Conservation (phyloP, 2,329 filamentous ascomycete genomes). For the Colletotrichum higginsianum region DNA sequence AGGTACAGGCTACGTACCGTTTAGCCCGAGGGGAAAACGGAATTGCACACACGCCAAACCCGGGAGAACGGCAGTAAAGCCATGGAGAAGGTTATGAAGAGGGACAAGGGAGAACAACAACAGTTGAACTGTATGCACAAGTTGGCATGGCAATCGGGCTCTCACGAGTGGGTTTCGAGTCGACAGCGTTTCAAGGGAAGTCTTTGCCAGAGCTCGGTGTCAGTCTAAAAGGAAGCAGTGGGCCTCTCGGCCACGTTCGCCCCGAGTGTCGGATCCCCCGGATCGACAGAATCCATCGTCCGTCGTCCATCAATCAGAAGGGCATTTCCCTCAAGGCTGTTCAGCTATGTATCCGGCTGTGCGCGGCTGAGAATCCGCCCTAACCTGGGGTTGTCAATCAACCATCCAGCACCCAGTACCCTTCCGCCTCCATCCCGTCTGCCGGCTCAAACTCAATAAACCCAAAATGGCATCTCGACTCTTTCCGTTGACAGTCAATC, state of each 20-base stretch:
- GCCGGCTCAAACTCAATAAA: conserved; percentile 10
- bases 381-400: not conserved
- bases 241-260: not conserved
- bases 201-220: not conserved
- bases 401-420: not conserved
- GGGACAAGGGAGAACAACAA: not conserved
- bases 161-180: not conserved
- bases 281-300: conserved; percentile 7
- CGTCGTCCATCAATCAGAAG: too few relatives aligned
- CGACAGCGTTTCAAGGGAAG: not conserved
- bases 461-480: not conserved
- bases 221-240: not conserved
- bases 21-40: not conserved
- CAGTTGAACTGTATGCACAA: not conserved
- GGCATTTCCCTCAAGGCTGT: not conserved
- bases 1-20: not conserved
- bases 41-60: not conserved
- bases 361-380: not conserved
- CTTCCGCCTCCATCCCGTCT: not conserved
- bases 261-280: not conserved
- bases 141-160: not conserved
- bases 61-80: not conserved
- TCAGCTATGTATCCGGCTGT: not conserved
- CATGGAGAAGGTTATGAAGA: not conserved
- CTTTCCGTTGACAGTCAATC: not conserved